Base-by-base conservation (phyloP, 768 basidiomycete genomes). In the Lactarius sp. region DNA sequence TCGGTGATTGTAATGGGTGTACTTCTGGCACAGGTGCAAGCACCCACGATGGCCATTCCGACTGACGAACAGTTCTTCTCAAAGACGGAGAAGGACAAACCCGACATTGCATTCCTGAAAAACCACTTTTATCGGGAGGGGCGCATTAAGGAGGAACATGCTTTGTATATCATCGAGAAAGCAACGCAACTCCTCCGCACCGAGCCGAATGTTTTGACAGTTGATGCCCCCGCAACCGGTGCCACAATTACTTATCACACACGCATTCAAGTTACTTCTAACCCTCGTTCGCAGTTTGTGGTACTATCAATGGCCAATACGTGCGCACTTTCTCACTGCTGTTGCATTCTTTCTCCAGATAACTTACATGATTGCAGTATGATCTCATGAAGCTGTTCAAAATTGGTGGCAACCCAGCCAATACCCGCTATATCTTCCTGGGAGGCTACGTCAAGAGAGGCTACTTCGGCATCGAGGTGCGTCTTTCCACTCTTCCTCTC, bases 71-170 rank as follows among this genome's bases (percentile, higher is more conserved):
- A 98, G 74, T 98, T 98, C 83, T 98, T 87, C 77, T 87, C 89
- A 27, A 27, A 27, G 59, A 81, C 85, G 70, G 96, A 98, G 77
- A 87, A 84, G 49, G 82, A 85, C 37, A 98, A 96, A 74, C 96
- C 96, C 9, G 92, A 98, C 75, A 80, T 98, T 68, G 94, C 91
- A 22, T 98, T 96, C 76, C 82, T 99, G 68, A 98, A 98, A 80
- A 98, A 97, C 71, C 97, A 99, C 77, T 97, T 99, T 73, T 97
- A 97, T 76, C 85, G 95, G 34, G 96, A 98, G 75, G 96, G 96
- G 0, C 80, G 95, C 53, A 69, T 98, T 67, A 94, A 88, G 33
- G 96, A 98, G 74, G 92, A 95, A 57, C 94, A 98, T 74, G 97
- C 97, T 3, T 73, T 97, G 67, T 98, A 87, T 81, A 98, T 99